These are phyloP conservation scores for Cutaneotrichosporon mucoides DNA, from an alignment of 1,284 basidiomycete species.

Conservation along the genomic window DNA sequence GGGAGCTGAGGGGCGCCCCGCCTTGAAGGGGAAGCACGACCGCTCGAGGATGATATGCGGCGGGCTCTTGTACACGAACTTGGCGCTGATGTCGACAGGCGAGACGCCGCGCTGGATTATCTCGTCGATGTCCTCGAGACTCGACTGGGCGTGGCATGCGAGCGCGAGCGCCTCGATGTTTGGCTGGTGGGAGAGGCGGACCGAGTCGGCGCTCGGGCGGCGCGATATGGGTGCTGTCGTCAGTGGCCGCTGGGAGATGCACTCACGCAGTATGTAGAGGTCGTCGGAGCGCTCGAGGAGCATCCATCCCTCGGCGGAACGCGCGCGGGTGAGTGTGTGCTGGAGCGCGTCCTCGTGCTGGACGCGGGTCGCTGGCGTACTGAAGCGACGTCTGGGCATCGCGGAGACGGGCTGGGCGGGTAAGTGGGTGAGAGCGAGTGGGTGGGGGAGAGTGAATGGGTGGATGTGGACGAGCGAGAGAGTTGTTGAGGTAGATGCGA, in stretches of 20 bases:
- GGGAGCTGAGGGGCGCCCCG: neutral
- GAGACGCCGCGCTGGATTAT: neutral
- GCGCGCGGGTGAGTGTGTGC: neutral
- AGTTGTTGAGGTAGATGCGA: too few species aligned
- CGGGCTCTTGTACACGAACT: constrained; percentile 1
- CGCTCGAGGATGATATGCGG: neutral
- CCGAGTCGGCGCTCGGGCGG: neutral
- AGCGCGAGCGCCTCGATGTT: neutral
- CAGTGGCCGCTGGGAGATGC: neutral
- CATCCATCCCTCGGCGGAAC: neutral
- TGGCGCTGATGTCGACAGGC: neutral
- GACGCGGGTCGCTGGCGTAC: neutral
- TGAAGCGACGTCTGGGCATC: neutral
- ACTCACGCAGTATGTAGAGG: neutral
- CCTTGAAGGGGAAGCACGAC: neutral
- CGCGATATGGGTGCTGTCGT: neutral
- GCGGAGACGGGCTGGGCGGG: neutral
- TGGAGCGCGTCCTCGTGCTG: neutral
- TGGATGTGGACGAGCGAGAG: too few species aligned
- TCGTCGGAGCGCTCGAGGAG: neutral
- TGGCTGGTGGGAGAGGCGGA: neutral
- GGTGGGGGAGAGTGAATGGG: neutral
- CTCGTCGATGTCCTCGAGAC: neutral
- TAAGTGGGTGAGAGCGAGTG: neutral
- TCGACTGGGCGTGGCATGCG: neutral